Percentiles rank a stretch among this genome's conserved stretches.
phyloP scores from a whole-genome alignment of 305 asterid species.

The Fraxinus nigra region DNA sequence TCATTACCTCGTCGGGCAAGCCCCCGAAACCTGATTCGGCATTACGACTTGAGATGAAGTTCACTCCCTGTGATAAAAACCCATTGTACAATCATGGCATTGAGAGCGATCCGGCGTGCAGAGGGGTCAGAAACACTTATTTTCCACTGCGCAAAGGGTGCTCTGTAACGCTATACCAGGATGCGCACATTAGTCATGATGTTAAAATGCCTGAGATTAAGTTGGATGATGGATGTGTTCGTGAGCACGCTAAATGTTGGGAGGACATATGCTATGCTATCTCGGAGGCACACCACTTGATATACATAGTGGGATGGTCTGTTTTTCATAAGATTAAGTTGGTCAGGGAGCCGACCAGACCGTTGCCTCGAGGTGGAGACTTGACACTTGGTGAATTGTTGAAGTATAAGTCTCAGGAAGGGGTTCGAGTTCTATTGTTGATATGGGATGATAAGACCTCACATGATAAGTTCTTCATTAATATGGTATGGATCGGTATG shows the following conservation, averaged over 20 bases:
- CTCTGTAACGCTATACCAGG: conserved; percentile 76
- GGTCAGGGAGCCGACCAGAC: conserved; percentile 67
- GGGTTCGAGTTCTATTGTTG: conserved; percentile 84
- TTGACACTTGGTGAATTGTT: conserved; percentile 83
- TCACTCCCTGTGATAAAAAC: conserved; percentile 48
- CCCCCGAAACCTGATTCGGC: conserved; percentile 55
- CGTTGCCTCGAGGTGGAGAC: conserved; percentile 82
- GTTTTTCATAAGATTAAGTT: conserved; percentile 70
- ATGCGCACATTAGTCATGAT: conserved; percentile 56
- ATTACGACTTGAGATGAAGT: conserved; percentile 50
- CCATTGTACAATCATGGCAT: conserved; percentile 61
- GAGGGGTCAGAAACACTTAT: conserved; percentile 62
- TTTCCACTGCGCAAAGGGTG: conserved; percentile 79
- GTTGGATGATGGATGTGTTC: conserved; percentile 51
- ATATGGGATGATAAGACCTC: conserved; percentile 98
- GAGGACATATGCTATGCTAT: conserved; percentile 85
- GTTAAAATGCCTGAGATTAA: conserved; percentile 45
- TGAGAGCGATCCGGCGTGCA: conserved; percentile 59
- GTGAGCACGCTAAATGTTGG: conserved; percentile 64
- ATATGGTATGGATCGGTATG: conserved; percentile 47
- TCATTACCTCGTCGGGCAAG: conserved; percentile 41
- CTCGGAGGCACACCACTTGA: conserved; percentile 83
- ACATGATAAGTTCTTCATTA: conserved; percentile 55
- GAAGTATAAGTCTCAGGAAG: conserved; percentile 92
- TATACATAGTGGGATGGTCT: conserved; percentile 93